These are phyloP conservation scores for Inga laurina DNA, from an alignment of 306 rosid species.

Conservation along the genomic window DNA sequence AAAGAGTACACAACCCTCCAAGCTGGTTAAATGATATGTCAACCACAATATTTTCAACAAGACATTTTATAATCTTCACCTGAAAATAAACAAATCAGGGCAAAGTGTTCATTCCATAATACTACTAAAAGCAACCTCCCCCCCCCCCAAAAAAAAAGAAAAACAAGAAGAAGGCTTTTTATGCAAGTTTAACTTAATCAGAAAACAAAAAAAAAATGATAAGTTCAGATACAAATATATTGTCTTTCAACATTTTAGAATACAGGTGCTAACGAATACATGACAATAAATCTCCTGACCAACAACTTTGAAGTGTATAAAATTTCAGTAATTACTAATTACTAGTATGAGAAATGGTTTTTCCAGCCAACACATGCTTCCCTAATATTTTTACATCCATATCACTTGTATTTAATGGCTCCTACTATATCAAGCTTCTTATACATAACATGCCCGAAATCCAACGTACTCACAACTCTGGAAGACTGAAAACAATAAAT, in stretches of 20 bases:
- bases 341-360: not conserved
- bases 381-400: not conserved
- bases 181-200: not conserved
- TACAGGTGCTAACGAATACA: not conserved
- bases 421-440: not conserved
- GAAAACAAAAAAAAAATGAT: not conserved
- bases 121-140: not conserved
- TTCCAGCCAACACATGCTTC: not conserved
- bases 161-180: not conserved
- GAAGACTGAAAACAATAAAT: not conserved
- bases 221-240: not conserved
- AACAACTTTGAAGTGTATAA: not conserved
- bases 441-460: not conserved
- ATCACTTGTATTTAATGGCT: constrained; percentile 4
- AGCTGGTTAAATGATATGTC: constrained; percentile 90
- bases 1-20: constrained; percentile 87
- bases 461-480: not conserved
- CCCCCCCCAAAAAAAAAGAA: too few species aligned
- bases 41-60: constrained; percentile 86
- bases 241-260: not conserved
- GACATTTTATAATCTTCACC: constrained; percentile 88
- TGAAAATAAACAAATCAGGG: constrained; percentile 22
- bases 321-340: not conserved
- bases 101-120: not conserved
- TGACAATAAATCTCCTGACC: not conserved